phyloP scores from a whole-genome alignment of 805 yeast genomes.

The Kuraishia floccosa region DNA sequence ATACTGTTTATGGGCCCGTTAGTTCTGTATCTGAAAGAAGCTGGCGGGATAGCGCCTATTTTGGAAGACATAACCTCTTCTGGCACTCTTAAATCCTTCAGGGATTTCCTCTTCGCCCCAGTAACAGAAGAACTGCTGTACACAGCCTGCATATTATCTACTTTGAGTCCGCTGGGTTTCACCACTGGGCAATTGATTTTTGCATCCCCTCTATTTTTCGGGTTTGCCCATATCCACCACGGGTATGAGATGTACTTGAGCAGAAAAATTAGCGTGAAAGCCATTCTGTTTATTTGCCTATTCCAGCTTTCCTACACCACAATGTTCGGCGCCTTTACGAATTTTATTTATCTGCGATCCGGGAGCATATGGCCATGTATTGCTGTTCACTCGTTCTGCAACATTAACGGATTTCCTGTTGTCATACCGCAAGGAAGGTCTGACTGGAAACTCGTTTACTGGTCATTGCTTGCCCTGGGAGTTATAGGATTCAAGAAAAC shows the following conservation, averaged over 20 bases:
- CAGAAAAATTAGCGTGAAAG: conserved; percentile 12
- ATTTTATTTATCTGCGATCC: conserved; percentile 39
- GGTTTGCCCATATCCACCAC: conserved; percentile 74
- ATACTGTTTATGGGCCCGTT: conserved; percentile 40
- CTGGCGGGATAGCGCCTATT: no score
- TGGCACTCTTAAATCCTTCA: no score
- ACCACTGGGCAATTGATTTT: not conserved
- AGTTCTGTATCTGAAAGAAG: conserved; percentile 15
- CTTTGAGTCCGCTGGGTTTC: not conserved
- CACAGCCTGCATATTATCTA: conserved; percentile 31
- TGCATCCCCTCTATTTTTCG: conserved; percentile 54
- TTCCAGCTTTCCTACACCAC: conserved; percentile 59
- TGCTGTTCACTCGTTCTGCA: conserved; percentile 56
- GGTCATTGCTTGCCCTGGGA: conserved; percentile 30
- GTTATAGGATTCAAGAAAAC: conserved; percentile 20
- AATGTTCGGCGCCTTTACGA: conserved; percentile 60
- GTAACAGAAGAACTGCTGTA: conserved; percentile 68
- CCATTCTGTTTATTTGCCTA: conserved; percentile 22
- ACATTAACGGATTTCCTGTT: conserved; percentile 57
- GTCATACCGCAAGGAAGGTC: conserved; percentile 6
- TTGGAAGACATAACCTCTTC: no score
- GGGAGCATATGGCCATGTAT: conserved; percentile 45
- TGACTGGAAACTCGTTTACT: conserved; percentile 21
- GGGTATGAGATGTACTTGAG: conserved; percentile 33
- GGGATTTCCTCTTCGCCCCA: conserved; percentile 65